Evolutionary conservation across 495 filamentous ascomycete genomes (phyloP).

Genomic region (Penicillium herquei): DNA sequence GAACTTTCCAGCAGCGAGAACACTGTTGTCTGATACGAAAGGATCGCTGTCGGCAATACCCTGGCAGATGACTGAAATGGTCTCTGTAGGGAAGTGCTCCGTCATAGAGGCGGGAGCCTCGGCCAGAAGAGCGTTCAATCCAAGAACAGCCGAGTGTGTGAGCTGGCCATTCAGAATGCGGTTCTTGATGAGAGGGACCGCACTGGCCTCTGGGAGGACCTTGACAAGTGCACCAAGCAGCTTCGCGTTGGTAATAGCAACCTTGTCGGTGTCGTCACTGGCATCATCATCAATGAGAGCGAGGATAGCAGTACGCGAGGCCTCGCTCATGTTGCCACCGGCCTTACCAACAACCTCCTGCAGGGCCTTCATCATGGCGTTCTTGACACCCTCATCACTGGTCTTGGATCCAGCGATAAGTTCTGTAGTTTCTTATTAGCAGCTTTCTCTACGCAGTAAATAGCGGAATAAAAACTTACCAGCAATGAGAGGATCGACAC

Average conservation of each 20-base stretch:
- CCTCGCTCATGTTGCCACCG: slow-evolving; percentile 89
- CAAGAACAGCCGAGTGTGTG: slow-evolving; percentile 68
- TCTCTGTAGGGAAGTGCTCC: slow-evolving; percentile 65
- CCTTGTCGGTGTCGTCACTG: slow-evolving; percentile 69
- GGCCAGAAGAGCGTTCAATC: slow-evolving; percentile 81
- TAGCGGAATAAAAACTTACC: background rate
- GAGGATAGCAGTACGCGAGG: slow-evolving; percentile 76
- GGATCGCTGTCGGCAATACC: slow-evolving; percentile 74
- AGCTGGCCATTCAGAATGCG: slow-evolving; percentile 72
- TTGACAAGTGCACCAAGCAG: slow-evolving; percentile 86
- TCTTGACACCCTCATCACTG: slow-evolving; percentile 80
- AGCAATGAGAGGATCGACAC: slow-evolving; percentile 86
- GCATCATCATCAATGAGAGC: slow-evolving; percentile 81
- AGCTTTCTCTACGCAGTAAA: background rate
- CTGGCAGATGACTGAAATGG: slow-evolving; percentile 71
- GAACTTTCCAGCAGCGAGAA: slow-evolving; percentile 94
- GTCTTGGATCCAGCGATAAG: slow-evolving; percentile 93
- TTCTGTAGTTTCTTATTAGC: slow-evolving; percentile 41
- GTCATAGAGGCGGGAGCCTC: slow-evolving; percentile 70
- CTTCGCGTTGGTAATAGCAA: slow-evolving; percentile 84
- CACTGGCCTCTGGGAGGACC: slow-evolving; percentile 67
- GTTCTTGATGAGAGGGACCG: slow-evolving; percentile 69
- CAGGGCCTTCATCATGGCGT: slow-evolving; percentile 95
- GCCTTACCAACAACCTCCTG: slow-evolving; percentile 96
- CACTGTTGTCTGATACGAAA: slow-evolving; percentile 83